Evolutionary conservation across 2,329 filamentous ascomycete genomes (phyloP).

Genomic region (Arachnopeziza araneosa): DNA sequence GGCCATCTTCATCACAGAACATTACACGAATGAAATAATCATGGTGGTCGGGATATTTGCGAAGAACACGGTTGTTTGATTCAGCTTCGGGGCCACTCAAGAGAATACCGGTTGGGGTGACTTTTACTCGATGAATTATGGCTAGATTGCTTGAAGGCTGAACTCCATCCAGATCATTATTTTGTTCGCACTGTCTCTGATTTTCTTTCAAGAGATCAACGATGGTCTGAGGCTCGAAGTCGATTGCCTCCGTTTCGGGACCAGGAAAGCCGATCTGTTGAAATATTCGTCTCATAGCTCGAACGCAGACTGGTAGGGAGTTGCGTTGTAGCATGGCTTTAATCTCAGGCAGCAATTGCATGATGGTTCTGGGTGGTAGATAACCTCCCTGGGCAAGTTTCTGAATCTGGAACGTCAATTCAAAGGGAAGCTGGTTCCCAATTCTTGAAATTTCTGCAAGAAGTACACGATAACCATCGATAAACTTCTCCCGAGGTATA

Average conservation of each 20-base stretch:
- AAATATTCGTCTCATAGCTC: constrained; percentile 49
- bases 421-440: constrained; percentile 40
- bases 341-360: constrained; percentile 39
- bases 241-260: constrained; percentile 41
- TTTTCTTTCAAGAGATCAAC: constrained; percentile 35
- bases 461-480: constrained; percentile 14
- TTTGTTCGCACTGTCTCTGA: constrained; percentile 33
- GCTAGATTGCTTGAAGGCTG: constrained; percentile 18
- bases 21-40: constrained; percentile 65
- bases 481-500: constrained; percentile 5
- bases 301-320: constrained; percentile 41
- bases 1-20: constrained; percentile 69
- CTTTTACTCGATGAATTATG: constrained; percentile 27
- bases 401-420: constrained; percentile 56
- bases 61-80: constrained; percentile 63
- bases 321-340: constrained; percentile 27
- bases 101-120: constrained; percentile 54
- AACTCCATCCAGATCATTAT: constrained; percentile 17
- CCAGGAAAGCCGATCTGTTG: constrained; percentile 48
- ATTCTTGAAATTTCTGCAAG: constrained; percentile 20
- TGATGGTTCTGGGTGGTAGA: constrained; percentile 49
- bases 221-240: constrained; percentile 38
- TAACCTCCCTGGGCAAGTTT: constrained; percentile 58
- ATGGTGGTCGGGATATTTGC: constrained; percentile 54
- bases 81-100: constrained; percentile 60